Percentiles rank a stretch among this genome's conserved stretches.
phyloP scores from a whole-genome alignment of 1,284 basidiomycete species.

The Leccinum solheimii region DNA sequence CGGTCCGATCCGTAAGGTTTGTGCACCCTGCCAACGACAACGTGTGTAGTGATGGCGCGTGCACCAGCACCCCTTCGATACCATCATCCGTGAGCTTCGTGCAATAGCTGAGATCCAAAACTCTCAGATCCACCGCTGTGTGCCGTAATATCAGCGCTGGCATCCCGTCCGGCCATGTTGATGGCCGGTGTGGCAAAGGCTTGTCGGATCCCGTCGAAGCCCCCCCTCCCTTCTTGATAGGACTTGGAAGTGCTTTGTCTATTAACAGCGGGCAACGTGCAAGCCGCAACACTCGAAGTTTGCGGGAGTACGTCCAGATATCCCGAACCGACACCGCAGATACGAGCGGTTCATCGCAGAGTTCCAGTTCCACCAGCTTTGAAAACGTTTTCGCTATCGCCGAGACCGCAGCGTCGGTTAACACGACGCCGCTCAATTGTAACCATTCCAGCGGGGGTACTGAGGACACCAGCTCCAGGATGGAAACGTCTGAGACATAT shows the following conservation, averaged over 20 bases:
- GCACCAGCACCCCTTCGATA: slow-evolving; percentile 74
- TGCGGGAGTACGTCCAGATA: slow-evolving; percentile 79
- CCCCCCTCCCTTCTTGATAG: slow-evolving; percentile 35
- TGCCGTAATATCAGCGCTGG: slow-evolving; percentile 61
- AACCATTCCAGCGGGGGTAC: slow-evolving; percentile 73
- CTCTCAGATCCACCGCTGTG: slow-evolving; percentile 68
- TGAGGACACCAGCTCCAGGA: slow-evolving; percentile 68
- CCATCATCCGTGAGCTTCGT: slow-evolving; percentile 73
- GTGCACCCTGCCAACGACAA: slow-evolving; percentile 82
- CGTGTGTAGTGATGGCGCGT: slow-evolving; percentile 79
- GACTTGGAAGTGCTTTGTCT: slow-evolving; percentile 78
- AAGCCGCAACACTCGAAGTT: slow-evolving; percentile 76
- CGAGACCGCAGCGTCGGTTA: slow-evolving; percentile 77
- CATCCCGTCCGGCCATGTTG: slow-evolving; percentile 57
- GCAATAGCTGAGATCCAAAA: slow-evolving; percentile 79
- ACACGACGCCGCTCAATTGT: slow-evolving; percentile 63
- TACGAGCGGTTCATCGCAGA: slow-evolving; percentile 72
- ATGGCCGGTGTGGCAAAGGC: slow-evolving; percentile 52
- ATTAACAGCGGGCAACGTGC: slow-evolving; percentile 71
- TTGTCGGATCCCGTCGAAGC: slow-evolving; percentile 37
- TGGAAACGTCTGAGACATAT: slow-evolving; percentile 71
- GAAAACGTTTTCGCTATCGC: slow-evolving; percentile 76
- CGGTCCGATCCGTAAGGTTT: slow-evolving; percentile 72
- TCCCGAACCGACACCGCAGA: slow-evolving; percentile 73
- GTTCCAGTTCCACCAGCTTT: slow-evolving; percentile 79